Conservation (phyloP, 345 rosid species). For the Populus deltoides region DNA sequence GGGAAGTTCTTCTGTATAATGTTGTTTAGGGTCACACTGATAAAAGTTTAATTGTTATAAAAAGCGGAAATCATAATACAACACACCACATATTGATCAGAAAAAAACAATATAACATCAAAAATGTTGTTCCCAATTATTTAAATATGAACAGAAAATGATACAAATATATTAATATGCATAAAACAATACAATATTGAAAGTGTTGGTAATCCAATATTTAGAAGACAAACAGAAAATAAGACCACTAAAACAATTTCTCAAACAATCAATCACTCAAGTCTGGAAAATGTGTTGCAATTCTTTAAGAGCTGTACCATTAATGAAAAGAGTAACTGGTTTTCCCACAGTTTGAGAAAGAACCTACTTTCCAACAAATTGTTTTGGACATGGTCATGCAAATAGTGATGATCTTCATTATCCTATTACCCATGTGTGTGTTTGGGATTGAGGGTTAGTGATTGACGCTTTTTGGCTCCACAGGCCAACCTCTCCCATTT, state of each 20-base stretch:
- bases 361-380: neutral
- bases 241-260: neutral
- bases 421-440: neutral
- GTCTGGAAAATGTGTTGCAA: neutral
- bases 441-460: neutral
- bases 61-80: constrained; percentile 2
- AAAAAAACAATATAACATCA: too few species aligned
- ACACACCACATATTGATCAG: neutral
- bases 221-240: neutral
- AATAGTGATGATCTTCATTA: neutral
- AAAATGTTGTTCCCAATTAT: neutral
- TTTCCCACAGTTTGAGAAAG: neutral
- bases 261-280: neutral
- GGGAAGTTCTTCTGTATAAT: constrained; percentile 84
- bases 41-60: constrained; percentile 18
- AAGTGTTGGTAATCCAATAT: neutral
- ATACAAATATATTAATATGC: neutral
- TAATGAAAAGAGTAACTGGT: neutral
- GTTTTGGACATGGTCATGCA: neutral
- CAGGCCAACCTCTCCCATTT: neutral
- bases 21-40: constrained; percentile 85
- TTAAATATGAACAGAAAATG: neutral
- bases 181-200: neutral
- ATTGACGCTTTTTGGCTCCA: neutral
- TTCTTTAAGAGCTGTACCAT: neutral